phyloP scores from a whole-genome alignment of 1,284 basidiomycete genomes.

The Neolentinus lepideus region DNA sequence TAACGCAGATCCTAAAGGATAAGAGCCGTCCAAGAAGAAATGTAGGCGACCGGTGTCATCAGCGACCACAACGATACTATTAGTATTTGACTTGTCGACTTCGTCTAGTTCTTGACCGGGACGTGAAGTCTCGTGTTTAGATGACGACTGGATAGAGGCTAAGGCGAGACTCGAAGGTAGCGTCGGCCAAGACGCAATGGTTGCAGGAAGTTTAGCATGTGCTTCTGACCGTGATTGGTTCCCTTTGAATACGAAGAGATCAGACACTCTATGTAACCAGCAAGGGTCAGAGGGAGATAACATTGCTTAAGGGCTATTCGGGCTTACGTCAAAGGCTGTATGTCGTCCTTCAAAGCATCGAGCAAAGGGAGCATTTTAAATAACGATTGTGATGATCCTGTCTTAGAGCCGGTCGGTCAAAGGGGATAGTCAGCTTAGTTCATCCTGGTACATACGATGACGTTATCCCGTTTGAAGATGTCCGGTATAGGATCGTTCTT shows the following conservation, averaged over 20 bases:
- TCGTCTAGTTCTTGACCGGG: constrained; percentile 36
- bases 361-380: constrained; percentile 62
- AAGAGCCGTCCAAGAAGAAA: constrained; percentile 73
- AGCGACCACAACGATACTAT: constrained; percentile 55
- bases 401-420: constrained; percentile 31
- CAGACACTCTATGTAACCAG: constrained; percentile 46
- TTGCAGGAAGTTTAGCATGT: constrained; percentile 40
- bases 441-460: constrained; percentile 42
- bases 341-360: constrained; percentile 58
- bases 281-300: constrained; percentile 2
- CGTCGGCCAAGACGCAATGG: constrained; percentile 63
- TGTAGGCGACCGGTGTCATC: constrained; percentile 53
- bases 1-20: constrained; percentile 60
- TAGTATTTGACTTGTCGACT: constrained; percentile 45
- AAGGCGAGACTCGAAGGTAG: constrained; percentile 45
- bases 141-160: constrained; percentile 46
- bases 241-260: constrained; percentile 73
- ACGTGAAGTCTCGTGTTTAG: constrained; percentile 25
- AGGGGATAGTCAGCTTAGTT: constrained; percentile 1
- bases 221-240: constrained; percentile 40
- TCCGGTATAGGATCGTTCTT: constrained; percentile 49
- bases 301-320: background rate
- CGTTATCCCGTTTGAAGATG: constrained; percentile 60
- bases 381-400: constrained; percentile 69
- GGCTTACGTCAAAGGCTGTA: constrained; percentile 45